Percentiles rank a stretch among this genome's conserved stretches.
Conservation (phyloP, 78 protist species). For the Dictyostelium discoideum region dicty_2.7 NC_007088.5:5050501-5051000, state of each 20-base stretch:
- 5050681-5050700: not conserved
- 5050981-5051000: not conserved
- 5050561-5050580: too few relatives aligned
- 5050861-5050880: too few relatives aligned
- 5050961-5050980: not conserved
- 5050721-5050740: not conserved
- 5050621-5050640: not conserved
- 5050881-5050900: too few relatives aligned
- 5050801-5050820: too few relatives aligned
- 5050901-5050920: not conserved
- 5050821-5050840: too few relatives aligned
- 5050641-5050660: too few relatives aligned
- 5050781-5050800: too few relatives aligned
- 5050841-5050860: too few relatives aligned
- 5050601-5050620: too few relatives aligned
- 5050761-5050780: not conserved
- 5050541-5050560: not conserved
- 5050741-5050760: not conserved
- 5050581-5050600: too few relatives aligned
- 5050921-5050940: too few relatives aligned
- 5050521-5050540: not conserved
- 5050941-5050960: not conserved
- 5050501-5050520: not conserved
- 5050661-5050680: too few relatives aligned
- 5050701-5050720: not conserved